These are phyloP conservation scores for Candida freyschussii DNA, from an alignment of 1,139 yeast genomes.

Conservation along the genomic window DNA sequence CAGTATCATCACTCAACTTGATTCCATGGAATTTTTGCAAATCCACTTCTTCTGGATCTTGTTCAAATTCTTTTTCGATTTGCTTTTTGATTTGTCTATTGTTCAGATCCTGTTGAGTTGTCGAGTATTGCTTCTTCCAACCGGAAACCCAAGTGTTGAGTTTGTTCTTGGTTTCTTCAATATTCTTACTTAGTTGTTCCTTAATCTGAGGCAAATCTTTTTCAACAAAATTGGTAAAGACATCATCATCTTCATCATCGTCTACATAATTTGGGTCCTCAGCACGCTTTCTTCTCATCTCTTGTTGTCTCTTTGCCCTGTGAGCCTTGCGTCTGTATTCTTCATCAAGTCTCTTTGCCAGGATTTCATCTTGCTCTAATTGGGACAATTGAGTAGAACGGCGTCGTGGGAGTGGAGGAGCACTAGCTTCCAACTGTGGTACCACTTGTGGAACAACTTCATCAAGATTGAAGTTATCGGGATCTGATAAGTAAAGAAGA, in stretches of 20 bases:
- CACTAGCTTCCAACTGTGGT: conserved; percentile 23
- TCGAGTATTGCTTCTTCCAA: conserved; percentile 26
- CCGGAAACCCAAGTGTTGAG: conserved; percentile 82
- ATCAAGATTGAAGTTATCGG: conserved; percentile 56
- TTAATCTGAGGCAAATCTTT: conserved; percentile 60
- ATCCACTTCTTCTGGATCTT: conserved; percentile 49
- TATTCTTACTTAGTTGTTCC: conserved; percentile 67
- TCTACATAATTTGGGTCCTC: conserved; percentile 38
- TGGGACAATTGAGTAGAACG: conserved; percentile 34
- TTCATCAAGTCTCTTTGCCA: conserved; percentile 78
- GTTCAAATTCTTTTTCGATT: conserved; percentile 40
- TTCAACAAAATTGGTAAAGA: conserved; percentile 61
- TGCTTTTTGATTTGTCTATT: conserved; percentile 25
- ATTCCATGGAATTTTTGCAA: conserved; percentile 50
- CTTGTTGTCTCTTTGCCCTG: conserved; percentile 25
- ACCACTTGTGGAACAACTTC: conserved; percentile 36
- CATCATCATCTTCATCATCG: conserved; percentile 44
- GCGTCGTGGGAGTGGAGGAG: conserved; percentile 25
- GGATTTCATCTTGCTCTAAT: conserved; percentile 70
- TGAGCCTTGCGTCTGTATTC: conserved; percentile 43
- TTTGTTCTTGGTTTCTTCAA: conserved; percentile 78
- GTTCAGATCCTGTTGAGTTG: conserved; percentile 24
- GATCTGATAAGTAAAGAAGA: conserved; percentile 74
- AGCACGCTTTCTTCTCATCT: conserved; percentile 23
- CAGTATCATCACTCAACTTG: conserved; percentile 38